Evolutionary conservation across 2,329 filamentous ascomycete genomes (phyloP), one percentile per base, ranked within the genome.

Genomic region (Akanthomyces dipterigenus): DNA sequence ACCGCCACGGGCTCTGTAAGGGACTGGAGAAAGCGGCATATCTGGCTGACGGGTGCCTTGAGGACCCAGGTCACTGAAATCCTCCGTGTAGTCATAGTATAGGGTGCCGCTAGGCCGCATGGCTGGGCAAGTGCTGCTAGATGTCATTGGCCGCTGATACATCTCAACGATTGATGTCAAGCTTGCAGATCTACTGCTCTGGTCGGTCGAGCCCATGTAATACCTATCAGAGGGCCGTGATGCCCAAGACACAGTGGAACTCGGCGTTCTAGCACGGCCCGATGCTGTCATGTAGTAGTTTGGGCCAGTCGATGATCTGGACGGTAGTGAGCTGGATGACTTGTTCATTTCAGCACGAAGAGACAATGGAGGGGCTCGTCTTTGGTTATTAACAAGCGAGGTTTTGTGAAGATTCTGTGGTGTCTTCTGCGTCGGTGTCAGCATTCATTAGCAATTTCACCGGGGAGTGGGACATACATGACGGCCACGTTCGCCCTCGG

Each of bases 51-150:
- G 43, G 8, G 66, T 54, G 7, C 55, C 65, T 34, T 67, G 26
- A 11, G 16, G 62, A 22, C 63, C 61, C 20, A 67, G 69, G 49
- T 68, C 71, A 20, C 81, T 78, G 56, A 82, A 82, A 3, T 75
- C 77, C 64, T 83, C 81, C 20, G 74, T 78, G 65, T 83, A 83
- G 66, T 83, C 81, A 63, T 83, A 82, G 66, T 82, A 83, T 43
- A 78, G 73, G 48, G 77, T 72, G 62, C 73, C 67, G 40, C 66
- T 61, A 50, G 71, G 65, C 60, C 70, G 72, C n/a, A 71, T 63
- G 34, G 67, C 62, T 40, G 67, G 70, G 4, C 66, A 69, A 38
- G 65, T 65, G 22, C 66, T 69, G 46, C 69, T 71, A 58, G 66
- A 57, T 18, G 67, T 64, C 22, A 64, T 62, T 6, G 69, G 69